Evolutionary conservation across 768 basidiomycete genomes (phyloP), one percentile per base, ranked within the genome.

Genomic region (Lactarius sp.): DNA sequence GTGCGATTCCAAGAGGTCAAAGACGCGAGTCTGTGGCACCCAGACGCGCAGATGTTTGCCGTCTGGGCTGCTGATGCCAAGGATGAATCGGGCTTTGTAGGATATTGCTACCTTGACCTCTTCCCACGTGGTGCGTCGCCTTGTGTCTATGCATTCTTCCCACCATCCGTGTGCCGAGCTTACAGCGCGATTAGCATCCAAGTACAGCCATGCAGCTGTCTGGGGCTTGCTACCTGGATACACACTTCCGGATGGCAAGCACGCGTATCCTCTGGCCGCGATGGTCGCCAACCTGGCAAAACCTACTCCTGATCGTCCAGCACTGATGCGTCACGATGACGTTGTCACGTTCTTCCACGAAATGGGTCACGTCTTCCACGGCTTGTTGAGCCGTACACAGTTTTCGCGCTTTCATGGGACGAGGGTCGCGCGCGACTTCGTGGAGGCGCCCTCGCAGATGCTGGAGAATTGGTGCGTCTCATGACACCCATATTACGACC

Each of bases 281-380:
- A 94, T 94, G 92, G 93, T 94, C 7, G 92, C 93, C 44, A 94
- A 94, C 72, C 81, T 95, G 10, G 90, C 92, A 4, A 95, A 94
- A 71, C 80, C 90, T 4, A 92, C 90, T 1, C 83, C 86, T 1
- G 84, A 86, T 6, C 85, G 86, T 63, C 91, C 91, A 2, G 91
- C 90, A 20, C 77, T 93, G 41, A 90, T 95, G 90, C 78, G 83
- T n/a, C 90, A 93, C 65, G 85, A 87, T 68, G 90, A 92, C 61
- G 91, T 92, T 1, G 90, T 91, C 12, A 94, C 92, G 0, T 92
- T 94, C 76, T 92, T 94, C 83, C 92, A 94, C 68, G 92, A 93
- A 74, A 90, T 92, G 87, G 90, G 75, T 6, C 77, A 80, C 62
- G 78, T 77, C 33, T 78, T 77, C 72, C 79, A 80, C 65, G 77